A percentile compares a stretch with the other conserved stretches of the same genome.
These are phyloP conservation scores for Beauveria sp. DNA, from an alignment of 2,329 filamentous ascomycete genomes.

Conservation along the genomic window DNA sequence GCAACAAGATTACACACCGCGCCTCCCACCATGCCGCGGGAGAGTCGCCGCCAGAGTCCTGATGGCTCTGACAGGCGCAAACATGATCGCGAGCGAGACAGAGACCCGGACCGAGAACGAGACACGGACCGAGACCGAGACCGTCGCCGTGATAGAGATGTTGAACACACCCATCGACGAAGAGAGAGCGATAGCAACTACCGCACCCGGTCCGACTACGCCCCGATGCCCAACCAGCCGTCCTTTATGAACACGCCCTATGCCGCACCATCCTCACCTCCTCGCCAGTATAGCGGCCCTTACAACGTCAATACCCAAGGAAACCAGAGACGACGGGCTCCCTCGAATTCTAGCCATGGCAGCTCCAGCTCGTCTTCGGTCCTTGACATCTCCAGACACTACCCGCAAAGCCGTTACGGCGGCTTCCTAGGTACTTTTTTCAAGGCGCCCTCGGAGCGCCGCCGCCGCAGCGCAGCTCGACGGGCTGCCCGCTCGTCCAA, in stretches of 20 bases:
- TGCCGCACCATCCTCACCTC: background rate
- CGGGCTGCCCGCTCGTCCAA: slow-evolving; percentile 3
- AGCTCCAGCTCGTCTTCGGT: slow-evolving; percentile 50
- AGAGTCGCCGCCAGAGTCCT: slow-evolving; percentile 48
- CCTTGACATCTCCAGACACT: slow-evolving; percentile 57
- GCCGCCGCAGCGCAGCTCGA: slow-evolving; percentile 25
- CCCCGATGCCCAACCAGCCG: slow-evolving; percentile 10
- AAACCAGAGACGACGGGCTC: slow-evolving; percentile 1
- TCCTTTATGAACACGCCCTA: slow-evolving; percentile 3
- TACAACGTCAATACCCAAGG: background rate
- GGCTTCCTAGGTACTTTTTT: slow-evolving; percentile 58
- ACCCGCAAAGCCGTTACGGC: slow-evolving; percentile 37
- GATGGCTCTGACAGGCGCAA: slow-evolving; percentile 46
- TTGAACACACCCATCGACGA: background rate
- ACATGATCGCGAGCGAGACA: slow-evolving; percentile 24
- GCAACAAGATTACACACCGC: background rate
- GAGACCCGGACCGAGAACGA: slow-evolving; percentile 9
- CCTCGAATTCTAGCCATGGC: slow-evolving; percentile 25
- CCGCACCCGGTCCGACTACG: background rate
- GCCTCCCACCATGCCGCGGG: slow-evolving; percentile 41
- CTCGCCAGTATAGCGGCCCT: background rate
- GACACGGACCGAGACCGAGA: background rate
- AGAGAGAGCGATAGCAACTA: slow-evolving; percentile 1
- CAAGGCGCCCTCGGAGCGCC: slow-evolving; percentile 49
- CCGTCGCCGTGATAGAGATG: background rate